Base-by-base conservation (phyloP, 2,329 filamentous ascomycete genomes). In the Aspergillus sp. region DNA sequence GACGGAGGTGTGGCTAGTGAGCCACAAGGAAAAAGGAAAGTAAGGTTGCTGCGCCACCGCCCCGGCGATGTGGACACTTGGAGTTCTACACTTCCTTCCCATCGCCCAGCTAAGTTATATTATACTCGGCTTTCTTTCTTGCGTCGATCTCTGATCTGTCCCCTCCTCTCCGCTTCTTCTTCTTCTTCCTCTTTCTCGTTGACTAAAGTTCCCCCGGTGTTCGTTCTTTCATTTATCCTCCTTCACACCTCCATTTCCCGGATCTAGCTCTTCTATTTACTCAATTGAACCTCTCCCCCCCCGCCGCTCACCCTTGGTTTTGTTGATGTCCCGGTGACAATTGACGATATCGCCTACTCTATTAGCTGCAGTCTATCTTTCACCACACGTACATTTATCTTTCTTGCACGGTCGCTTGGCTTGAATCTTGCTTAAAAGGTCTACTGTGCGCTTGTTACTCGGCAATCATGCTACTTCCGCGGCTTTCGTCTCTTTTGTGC, bases 321-420 rank as follows among this genome's bases (percentile, higher is more conserved):
- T 73, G 66, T 80, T 82, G 73, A 85, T 87, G 68, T 64, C 67
- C 66, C 64, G 69, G 67, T 65, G 69, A 70, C 65, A 69, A 57
- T 51, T 36, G 56, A 23, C 59, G 36, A 55, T 48, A 30, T 21
- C 23, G 47, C 62, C 66, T 11, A 10, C 36, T 57, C 21, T 38
- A 30, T 44, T 64, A 60, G 58, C 66, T 67, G 64, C 57, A 63
- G 64, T 65, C 62, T 55, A 57, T 69, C 66, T 55, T 61, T 58
- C 41, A 47, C 27, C 8, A 27, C 25, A 27, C 27, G 10, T 42
- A 49, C 41, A 25, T 5, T 19, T 17, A 49, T 47, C 57, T 62
- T 54, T 61, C 54, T 51, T 51, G 59, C 44, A 38, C 56, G 36
- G 42, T 62, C 30, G 39, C 38, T 52, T 49, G 5, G 52, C 59